Base-by-base conservation (phyloP, 495 filamentous ascomycete genomes). In the Xylaria palmicola region DNA sequence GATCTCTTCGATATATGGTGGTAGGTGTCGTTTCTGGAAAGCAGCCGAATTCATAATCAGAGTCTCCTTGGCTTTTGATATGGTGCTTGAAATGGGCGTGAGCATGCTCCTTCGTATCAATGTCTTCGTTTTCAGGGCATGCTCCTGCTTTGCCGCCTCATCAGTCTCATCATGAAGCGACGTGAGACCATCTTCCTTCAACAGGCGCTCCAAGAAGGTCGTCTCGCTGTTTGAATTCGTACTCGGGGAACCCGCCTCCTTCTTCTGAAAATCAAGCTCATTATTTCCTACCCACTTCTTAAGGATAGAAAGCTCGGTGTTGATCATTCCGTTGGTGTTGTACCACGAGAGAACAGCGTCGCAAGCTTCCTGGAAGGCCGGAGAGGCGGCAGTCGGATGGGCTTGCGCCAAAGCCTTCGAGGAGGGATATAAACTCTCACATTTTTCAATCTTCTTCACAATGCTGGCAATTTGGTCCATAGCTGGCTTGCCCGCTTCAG, bases 261-360 rank as follows among this genome's bases (percentile, higher is more conserved):
- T 80, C 66, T 90, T 88, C 45, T 85, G 85, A 69, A 98, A 98
- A 74, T 98, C 92, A 13, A 98, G 83, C 67, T 93, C 92, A 44
- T 90, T 89, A 70, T 98, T 98, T 20, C 94, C 94, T 36, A 98
- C 94, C 94, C 94, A 98, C 56, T 85, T 90, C 71, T 92, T 91
- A 59, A 98, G 73, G 59, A 98, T 91, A 29, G 85, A 86, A 45
- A 98, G 81, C 71, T 98, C 89, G 3, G 91, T 98, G 69, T 93
- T 97, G 78, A 98, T 98, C 65, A 98, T 86, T 69, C 93, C 85
- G n/a, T 93, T 98, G 41, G 93, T 97, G 72, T 97, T 98, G 74
- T 96, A 88, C 94, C 94, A 98, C 0, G 95, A 86, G 58, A 96
- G 88, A 56, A 98, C 85, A 30, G 94, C 86, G 62, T 93, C 90